Evolutionary conservation across 1,139 yeast genomes (phyloP), one percentile per base, ranked within the genome.

Genomic region (Petasospora fabianii): DNA sequence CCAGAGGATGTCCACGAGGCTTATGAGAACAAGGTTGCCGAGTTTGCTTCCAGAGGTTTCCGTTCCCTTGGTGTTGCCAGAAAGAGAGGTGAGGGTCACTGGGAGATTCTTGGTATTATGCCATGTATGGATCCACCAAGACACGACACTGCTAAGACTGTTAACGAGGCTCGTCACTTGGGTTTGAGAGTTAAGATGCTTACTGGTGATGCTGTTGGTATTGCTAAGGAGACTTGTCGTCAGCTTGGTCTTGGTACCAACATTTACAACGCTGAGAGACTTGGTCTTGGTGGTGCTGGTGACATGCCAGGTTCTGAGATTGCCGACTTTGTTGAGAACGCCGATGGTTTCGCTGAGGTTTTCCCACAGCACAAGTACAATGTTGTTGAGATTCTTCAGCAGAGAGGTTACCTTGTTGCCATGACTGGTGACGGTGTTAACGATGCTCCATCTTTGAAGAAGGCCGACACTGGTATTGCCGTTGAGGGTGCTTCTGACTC

Each of bases 81-180:
- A 79, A 87, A 87, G 94, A 84, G 95, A 83, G 96, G 95, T 73
- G 96, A 87, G 70, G 96, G 95, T 67, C 95, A 86, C 82, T 87
- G 96, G 96, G 96, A 87, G 76, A 84, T 87, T 61, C 77, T 87
- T 64, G 96, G 96, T 74, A 90, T 87, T 75, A 86, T 87, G 95
- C 95, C 96, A 68, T 86, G 95, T 79, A 86, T 87, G 92, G 96
- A 87, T 71, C 96, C 96, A 64, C 96, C 96, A 73, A 85, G 96
- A 81, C 95, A 86, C 68, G 96, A 87, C 69, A 87, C 96, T 78
- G 96, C 96, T 66, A 84, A 82, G 65, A 87, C 96, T 69, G 94
- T 87, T 68, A 69, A 77, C 70, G 96, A 87, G 76, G 96, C 96
- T 62, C 84, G 86, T 77, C 70, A 75, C 60, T 80, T 87, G 63